Evolutionary conservation across 257 asterid species (phyloP).

Genomic region (Lycium barbarum): DNA sequence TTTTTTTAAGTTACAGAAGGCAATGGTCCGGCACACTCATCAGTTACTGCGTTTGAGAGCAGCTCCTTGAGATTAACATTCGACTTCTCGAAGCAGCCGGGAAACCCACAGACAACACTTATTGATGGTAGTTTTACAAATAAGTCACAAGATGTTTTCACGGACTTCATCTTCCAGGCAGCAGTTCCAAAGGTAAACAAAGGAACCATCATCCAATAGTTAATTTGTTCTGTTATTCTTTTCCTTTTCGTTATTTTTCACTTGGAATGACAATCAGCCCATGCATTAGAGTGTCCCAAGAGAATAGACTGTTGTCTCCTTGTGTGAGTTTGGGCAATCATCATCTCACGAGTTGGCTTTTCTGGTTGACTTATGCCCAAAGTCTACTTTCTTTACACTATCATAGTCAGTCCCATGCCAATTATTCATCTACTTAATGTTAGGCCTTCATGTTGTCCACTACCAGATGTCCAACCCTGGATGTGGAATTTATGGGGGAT

Average conservation of each 20-base stretch:
- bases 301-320: not conserved
- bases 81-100: conserved; percentile 84
- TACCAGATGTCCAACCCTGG: not conserved
- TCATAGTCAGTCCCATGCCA: not conserved
- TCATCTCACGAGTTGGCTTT: not conserved
- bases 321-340: conserved; percentile 9
- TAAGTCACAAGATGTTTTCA: conserved; percentile 69
- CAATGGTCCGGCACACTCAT: conserved; percentile 68
- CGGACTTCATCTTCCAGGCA: conserved; percentile 88
- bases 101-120: conserved; percentile 68
- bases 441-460: conserved; percentile 16
- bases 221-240: not conserved
- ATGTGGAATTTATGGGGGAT: not conserved
- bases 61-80: conserved; percentile 68
- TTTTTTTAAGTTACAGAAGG: conserved; percentile 58
- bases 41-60: conserved; percentile 87
- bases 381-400: not conserved
- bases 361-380: not conserved
- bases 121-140: conserved; percentile 79
- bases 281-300: not conserved
- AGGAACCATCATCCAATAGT: not conserved
- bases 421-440: not conserved
- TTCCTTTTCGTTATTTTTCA: conserved; percentile 15
- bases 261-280: not conserved
- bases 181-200: conserved; percentile 94